Evolutionary conservation across 345 rosid genomes (phyloP), one percentile per base, ranked within the genome.

Genomic region (Eucalyptus pauciflora): DNA sequence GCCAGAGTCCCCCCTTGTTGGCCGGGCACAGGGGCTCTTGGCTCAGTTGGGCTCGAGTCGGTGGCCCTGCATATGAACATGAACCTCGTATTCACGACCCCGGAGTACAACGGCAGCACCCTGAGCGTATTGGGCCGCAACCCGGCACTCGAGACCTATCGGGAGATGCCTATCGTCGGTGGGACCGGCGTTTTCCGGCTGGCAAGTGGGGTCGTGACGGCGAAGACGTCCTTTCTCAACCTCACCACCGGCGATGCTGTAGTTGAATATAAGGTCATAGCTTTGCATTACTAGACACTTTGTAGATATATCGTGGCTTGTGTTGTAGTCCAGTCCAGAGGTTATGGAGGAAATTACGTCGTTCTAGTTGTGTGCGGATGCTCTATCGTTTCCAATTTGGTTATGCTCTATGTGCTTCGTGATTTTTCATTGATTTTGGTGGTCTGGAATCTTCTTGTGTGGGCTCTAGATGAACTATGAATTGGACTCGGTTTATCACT

Each of bases 171-270:
- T 3, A 91, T 96, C 45, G 91, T 93, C 4, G 99, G 99, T 0
- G 98, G 99, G 20, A 96, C 97, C 3, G 96, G 97, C 22, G 7
- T 93, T 50, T 95, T 95, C 93, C 92, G 96, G 67, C 86, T 95
- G 89, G 98, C 96, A 10, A 92, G 95, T 3, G 98, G 99, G 3
- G 94, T 96, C 86, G 98, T 97, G 1, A 20, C 94, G 22, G 96
- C 96, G 1, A 62, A 90, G 50, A 94, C 97, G 3, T 87, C 91
- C 86, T 93, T 93, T 94, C 8, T 91, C 7, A 92, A 97, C 86
- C 43, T 87, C 50, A 86, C 71, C 71, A 92, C 94, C 14, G 96
- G 97, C 10, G 95, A 95, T 90, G 99, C 97, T 41, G 90, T 95
- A 11, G 96, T 95, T 88, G 95, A 92, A 80, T 97, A 95, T 89